Conservation (phyloP, 2,329 filamentous ascomycete species). For the Stemphylium lycopersici region DNA sequence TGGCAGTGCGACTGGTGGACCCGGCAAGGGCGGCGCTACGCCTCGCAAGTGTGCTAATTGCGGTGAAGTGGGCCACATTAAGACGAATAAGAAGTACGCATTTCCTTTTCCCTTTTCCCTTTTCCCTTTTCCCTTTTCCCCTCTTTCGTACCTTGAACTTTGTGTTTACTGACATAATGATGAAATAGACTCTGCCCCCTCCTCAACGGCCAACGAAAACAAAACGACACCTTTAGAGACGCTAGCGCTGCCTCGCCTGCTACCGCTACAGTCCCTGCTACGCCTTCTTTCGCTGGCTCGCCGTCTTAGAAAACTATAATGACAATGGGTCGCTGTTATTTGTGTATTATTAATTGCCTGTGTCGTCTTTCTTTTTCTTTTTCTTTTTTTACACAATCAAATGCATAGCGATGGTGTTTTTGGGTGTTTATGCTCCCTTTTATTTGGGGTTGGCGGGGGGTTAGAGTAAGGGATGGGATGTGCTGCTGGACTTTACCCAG, state of each 20-base stretch:
- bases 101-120: no score
- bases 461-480: neutral
- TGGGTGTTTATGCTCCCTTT: neutral
- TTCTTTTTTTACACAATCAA: neutral
- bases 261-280: constrained; percentile 16
- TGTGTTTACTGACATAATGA: no score
- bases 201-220: constrained; percentile 47
- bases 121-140: no score
- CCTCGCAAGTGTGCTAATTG: constrained; percentile 95
- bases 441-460: no score
- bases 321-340: no score
- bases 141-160: no score
- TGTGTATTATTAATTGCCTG: no score
- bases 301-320: neutral
- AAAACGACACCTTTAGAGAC: constrained; percentile 48
- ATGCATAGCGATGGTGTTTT: constrained; percentile 5
- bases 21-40: constrained; percentile 58
- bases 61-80: constrained; percentile 95
- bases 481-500: no score
- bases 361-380: neutral
- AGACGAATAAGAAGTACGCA: constrained; percentile 92
- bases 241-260: constrained; percentile 38
- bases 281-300: constrained; percentile 23
- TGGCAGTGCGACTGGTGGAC: constrained; percentile 51
- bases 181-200: constrained; percentile 46